Percentiles rank a stretch among this genome's conserved stretches.
phyloP scores from a whole-genome alignment of 345 rosid genomes.

The Mercurialis annua region DNA sequence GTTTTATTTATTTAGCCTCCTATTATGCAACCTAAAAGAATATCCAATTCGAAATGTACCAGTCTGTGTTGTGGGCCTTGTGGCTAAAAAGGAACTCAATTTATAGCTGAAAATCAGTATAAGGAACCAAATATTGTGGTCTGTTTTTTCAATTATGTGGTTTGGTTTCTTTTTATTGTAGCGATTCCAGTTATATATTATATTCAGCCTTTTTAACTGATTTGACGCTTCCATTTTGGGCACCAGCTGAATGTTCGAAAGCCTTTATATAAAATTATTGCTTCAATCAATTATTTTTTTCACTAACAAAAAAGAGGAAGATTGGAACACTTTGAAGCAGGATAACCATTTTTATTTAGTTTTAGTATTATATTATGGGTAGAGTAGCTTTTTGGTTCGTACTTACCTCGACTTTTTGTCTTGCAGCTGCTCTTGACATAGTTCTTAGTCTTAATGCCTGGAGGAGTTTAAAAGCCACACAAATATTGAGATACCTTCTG shows the following conservation, averaged over 20 bases:
- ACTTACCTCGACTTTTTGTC: constrained; percentile 10
- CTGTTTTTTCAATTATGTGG: neutral
- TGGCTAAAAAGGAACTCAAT: neutral
- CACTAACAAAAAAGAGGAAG: neutral
- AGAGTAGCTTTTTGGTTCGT: neutral
- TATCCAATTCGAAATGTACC: neutral
- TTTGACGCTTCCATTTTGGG: neutral
- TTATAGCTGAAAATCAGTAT: neutral
- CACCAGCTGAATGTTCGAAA: constrained; percentile 6
- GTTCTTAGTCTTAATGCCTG: constrained; percentile 84
- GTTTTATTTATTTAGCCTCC: neutral
- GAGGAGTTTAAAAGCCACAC: constrained; percentile 71
- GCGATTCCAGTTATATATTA: neutral
- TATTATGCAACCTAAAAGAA: neutral
- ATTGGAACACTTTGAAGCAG: constrained; percentile 7
- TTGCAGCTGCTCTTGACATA: constrained; percentile 74
- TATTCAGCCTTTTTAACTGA: neutral
- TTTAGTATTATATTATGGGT: constrained; percentile 1
- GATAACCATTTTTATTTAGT: constrained; percentile 11
- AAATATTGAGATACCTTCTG: constrained; percentile 71
- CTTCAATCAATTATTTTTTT: constrained; percentile 18
- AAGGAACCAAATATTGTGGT: neutral
- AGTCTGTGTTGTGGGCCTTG: neutral
- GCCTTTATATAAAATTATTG: neutral
- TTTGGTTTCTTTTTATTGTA: neutral